Percentiles rank a stretch among this genome's conserved stretches.
These are phyloP conservation scores for Corchorus capsularis DNA, from an alignment of 345 rosid genomes.

Conservation along the genomic window DNA sequence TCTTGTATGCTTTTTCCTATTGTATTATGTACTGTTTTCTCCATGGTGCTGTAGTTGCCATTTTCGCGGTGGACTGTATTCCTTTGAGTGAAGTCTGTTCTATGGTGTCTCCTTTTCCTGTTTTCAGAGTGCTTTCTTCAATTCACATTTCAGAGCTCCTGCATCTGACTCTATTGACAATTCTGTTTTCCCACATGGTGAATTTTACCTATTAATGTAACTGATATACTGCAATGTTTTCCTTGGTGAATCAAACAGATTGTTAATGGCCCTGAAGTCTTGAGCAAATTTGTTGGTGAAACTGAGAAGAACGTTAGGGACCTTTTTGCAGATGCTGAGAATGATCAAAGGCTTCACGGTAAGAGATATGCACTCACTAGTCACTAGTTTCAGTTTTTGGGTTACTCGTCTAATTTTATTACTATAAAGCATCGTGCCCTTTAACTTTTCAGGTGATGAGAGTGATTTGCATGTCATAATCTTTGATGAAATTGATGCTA, in stretches of 20 bases:
- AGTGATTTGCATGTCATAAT: constrained; percentile 97
- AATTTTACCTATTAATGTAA: constrained; percentile 3
- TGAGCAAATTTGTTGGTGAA: constrained; percentile 99
- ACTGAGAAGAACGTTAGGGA: constrained; percentile 96
- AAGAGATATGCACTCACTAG: constrained; percentile 27
- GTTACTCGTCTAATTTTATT: constrained; percentile 14
- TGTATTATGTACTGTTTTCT: constrained; percentile 3
- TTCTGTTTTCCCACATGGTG: not conserved
- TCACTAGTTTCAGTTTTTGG: constrained; percentile 20
- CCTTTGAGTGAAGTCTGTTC: not conserved
- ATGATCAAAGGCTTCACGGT: constrained; percentile 87
- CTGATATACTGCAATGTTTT: constrained; percentile 16
- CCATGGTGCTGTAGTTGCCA: not conserved
- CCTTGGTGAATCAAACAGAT: constrained; percentile 51
- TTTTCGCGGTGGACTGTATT: not conserved
- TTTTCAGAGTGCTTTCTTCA: constrained; percentile 1
- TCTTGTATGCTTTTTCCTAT: not conserved
- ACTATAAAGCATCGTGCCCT: constrained; percentile 17
- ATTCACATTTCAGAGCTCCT: constrained; percentile 4
- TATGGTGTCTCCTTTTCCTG: not conserved
- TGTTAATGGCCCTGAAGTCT: constrained; percentile 96
- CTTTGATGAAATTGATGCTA: constrained; percentile 99
- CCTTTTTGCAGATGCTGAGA: constrained; percentile 97
- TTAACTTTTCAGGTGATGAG: constrained; percentile 74
- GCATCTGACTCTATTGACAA: not conserved